Base-by-base conservation (phyloP, 495 filamentous ascomycete species). In the Eremomyces bilateralis region DNA sequence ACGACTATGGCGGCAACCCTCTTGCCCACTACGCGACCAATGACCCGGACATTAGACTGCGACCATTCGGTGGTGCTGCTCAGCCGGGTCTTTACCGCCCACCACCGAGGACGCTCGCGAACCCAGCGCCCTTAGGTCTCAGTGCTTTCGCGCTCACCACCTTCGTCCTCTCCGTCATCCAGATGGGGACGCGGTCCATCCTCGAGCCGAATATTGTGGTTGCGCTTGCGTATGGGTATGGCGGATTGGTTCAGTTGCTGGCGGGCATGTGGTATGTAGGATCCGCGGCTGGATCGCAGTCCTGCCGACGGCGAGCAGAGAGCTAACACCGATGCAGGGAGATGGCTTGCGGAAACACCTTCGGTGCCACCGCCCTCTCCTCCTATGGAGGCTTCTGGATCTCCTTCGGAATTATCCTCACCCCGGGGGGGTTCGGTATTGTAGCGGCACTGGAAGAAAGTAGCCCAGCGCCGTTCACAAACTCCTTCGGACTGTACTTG, bases 381-480 rank as follows among this genome's bases (percentile, higher is more conserved):
- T 95, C 88, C 4, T 97, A 85, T 54, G 88, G 88, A 44, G 88
- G 85, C 44, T 97, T 97, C 72, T 97, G 88, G 88, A 62, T 97
- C 47, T 66, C 81, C 19, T 84, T 78, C 51, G 88, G 67, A 45
- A 80, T 95, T 59, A 65, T 91, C 47, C 58, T 92, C 45, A 93
- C 85, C 19, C 80, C 82, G 1, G 67, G 72, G 39, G 77, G 75
- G 20, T 76, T 78, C 45, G 49, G 65, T 13, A 77, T 83, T 29
- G 39, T 61, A 2, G 52, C 47, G 0, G 21, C 43, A 1, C 53
- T 69, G 3, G 74, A 73, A 44, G 36, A 42, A 11, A 35, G 45
- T 1, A 45, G 45, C n/a, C 34, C 42, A 1, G 43, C 37, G 8
- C 52, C 59, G 20, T 73, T 76, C 48, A 47, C 66, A 34, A 65